Evolutionary conservation across 2,329 filamentous ascomycete genomes (phyloP), one percentile per base, ranked within the genome.

Genomic region (Emmonsia crescens): DNA sequence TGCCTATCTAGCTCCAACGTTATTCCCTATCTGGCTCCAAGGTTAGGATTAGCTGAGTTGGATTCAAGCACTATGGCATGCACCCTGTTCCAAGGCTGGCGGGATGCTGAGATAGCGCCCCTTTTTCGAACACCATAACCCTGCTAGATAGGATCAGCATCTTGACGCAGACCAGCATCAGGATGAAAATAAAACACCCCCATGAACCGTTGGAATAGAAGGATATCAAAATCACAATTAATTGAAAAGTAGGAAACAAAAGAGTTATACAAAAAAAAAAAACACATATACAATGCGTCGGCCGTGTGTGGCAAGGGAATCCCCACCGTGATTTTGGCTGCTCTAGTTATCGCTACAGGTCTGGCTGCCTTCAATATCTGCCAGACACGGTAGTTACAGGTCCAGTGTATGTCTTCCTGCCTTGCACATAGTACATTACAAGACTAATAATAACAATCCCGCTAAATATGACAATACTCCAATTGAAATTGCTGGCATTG

Each of bases 391-490:
- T 57, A 9, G 62, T 67, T 16, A 71, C 64, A 2, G 70, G 70
- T 1, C 69, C 70, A 8, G 60, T 64, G 59, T 75, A 75, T 16
- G 68, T 64, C n/a, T 70, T 67, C 51, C 66, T 64, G 9, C 70
- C 71, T 42, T 69, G 61, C 38, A 71, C 62, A 52, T 72, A 66
- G 63, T 78, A 79, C 64, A 76, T 77, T 9, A 70, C 64, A 8
- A 75, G 64, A 0, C 74, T 71, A 60, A 78, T 74, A 21, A 74
- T 44, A 62, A 78, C 72, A 21, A 74, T 71, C 4, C 67, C 72
- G 42, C 68, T 67, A 60, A 77, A 79, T 44, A 81, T 72, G 36
- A 79, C 68, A 31, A 71, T 79, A 62, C 79, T 70, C 63, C 63
- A 65, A 48, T 66, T 66, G 57, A 66, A 64, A 27, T 60, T 61